Evolutionary conservation across 176 grass and related monocot genomes (phyloP).

Genomic region (Calamus simplicifolius): DNA sequence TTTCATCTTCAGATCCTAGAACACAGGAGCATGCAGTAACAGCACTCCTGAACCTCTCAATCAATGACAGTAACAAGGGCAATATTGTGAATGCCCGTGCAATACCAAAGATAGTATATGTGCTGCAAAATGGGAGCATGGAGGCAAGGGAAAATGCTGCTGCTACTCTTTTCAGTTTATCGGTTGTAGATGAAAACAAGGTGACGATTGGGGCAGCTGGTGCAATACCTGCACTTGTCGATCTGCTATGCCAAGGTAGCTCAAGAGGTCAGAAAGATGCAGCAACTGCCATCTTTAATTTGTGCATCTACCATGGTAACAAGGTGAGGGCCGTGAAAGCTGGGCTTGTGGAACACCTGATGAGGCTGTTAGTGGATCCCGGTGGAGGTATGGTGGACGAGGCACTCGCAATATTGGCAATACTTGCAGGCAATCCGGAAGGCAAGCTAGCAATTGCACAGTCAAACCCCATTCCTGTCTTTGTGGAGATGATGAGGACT

Average conservation of each 20-base stretch:
- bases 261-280: slow-evolving; percentile 97
- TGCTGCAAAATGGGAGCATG: slow-evolving; percentile 82
- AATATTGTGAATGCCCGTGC: slow-evolving; percentile 66
- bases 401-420: slow-evolving; percentile 68
- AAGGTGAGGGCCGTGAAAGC: slow-evolving; percentile 69
- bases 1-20: slow-evolving; percentile 67
- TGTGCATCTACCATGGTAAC: slow-evolving; percentile 91
- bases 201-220: slow-evolving; percentile 58
- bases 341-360: slow-evolving; percentile 68
- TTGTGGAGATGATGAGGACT: slow-evolving; percentile 59
- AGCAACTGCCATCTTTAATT: slow-evolving; percentile 87
- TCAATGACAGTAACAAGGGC: slow-evolving; percentile 79
- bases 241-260: slow-evolving; percentile 69
- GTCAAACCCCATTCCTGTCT: slow-evolving; percentile 39
- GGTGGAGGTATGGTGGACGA: slow-evolving; percentile 82
- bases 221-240: slow-evolving; percentile 79
- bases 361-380: slow-evolving; percentile 67
- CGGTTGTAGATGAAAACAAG: slow-evolving; percentile 87
- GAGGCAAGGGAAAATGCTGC: slow-evolving; percentile 97
- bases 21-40: slow-evolving; percentile 93
- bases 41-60: slow-evolving; percentile 89
- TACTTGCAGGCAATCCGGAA: slow-evolving; percentile 62
- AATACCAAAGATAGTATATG: slow-evolving; percentile 79
- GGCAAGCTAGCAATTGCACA: slow-evolving; percentile 47
- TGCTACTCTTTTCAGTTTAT: slow-evolving; percentile 82